Evolutionary conservation across 495 filamentous ascomycete species (phyloP).

Genomic region (Trichoderma virens): DNA sequence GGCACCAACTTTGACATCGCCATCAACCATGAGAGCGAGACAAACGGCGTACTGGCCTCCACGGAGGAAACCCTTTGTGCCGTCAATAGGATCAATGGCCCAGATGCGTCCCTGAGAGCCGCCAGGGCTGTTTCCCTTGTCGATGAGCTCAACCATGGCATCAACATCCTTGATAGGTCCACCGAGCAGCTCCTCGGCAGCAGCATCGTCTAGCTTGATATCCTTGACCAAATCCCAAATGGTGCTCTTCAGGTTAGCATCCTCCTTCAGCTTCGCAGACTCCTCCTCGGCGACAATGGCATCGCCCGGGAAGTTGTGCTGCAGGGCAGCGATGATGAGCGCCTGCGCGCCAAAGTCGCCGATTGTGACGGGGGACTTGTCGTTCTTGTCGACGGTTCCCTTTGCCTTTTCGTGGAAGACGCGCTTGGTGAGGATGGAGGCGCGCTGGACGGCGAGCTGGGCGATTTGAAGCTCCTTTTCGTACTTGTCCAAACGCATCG

Average conservation of each 20-base stretch:
- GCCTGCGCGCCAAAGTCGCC: conserved; percentile 98
- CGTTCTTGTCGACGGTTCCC: conserved; percentile 87
- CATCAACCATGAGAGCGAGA: conserved; percentile 83
- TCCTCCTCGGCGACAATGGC: conserved; percentile 96
- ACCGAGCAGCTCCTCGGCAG: conserved; percentile 56
- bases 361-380: conserved; percentile 93
- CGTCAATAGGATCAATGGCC: conserved; percentile 96
- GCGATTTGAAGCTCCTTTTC: conserved; percentile 76
- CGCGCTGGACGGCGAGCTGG: conserved; percentile 86
- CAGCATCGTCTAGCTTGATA: conserved; percentile 61
- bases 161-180: conserved; percentile 61
- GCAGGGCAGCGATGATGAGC: conserved; percentile 83
- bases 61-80: conserved; percentile 91
- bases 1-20: conserved; percentile 90
- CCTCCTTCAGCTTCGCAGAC: conserved; percentile 61
- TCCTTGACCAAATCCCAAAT: conserved; percentile 77
- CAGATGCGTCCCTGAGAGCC: conserved; percentile 80
- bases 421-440: conserved; percentile 77
- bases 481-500: conserved; percentile 38
- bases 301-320: conserved; percentile 81
- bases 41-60: conserved; percentile 98
- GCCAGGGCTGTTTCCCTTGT: conserved; percentile 71
- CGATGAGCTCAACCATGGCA: conserved; percentile 79
- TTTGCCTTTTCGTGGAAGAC: conserved; percentile 91
- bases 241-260: conserved; percentile 55